Percentiles rank a stretch among this genome's conserved stretches.
phyloP scores from a whole-genome alignment of 768 basidiomycete genomes.

The Boletus barrowsii region DNA sequence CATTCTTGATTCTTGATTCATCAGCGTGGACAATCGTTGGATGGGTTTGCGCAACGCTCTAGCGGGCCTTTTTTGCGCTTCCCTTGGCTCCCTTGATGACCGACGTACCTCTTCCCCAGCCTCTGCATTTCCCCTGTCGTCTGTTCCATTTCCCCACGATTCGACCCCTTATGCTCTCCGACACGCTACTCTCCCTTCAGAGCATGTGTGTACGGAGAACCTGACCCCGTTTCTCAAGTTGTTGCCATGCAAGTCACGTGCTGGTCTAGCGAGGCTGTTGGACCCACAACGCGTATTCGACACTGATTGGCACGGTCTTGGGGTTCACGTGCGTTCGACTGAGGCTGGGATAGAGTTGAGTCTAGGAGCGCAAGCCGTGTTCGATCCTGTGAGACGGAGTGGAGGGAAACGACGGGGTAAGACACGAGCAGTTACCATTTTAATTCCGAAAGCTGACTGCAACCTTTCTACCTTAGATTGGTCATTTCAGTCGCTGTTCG shows the following conservation, averaged over 20 bases:
- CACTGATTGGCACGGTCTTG: slow-evolving; percentile 89
- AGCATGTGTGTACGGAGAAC: slow-evolving; percentile 96
- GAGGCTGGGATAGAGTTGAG: slow-evolving; percentile 59
- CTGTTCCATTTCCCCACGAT: slow-evolving; percentile 41
- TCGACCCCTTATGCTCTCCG: slow-evolving; percentile 53
- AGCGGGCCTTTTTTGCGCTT: slow-evolving; percentile 93
- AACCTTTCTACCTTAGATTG: slow-evolving; percentile 50
- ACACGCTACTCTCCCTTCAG: slow-evolving; percentile 76
- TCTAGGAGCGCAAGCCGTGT: slow-evolving; percentile 71
- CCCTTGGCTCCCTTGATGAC: slow-evolving; percentile 74
- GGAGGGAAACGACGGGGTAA: slow-evolving; percentile 54
- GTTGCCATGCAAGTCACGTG: slow-evolving; percentile 85
- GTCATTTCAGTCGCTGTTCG: slow-evolving; percentile 69
- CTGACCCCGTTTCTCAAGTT: slow-evolving; percentile 94
- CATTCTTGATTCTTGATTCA: background rate
- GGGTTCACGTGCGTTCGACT: slow-evolving; percentile 70
- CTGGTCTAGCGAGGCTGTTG: slow-evolving; percentile 79
- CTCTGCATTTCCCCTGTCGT: slow-evolving; percentile 62
- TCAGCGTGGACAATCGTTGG: slow-evolving; percentile 77
- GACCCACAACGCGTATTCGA: slow-evolving; percentile 87
- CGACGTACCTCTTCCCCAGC: slow-evolving; percentile 69
- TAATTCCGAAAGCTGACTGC: background rate
- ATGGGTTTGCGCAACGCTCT: slow-evolving; percentile 82
- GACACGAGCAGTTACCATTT: slow-evolving; percentile 1
- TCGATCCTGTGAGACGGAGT: slow-evolving; percentile 66